Conservation (phyloP, 176 grass and related monocot genomes). For the Lolium rigidum region DNA sequence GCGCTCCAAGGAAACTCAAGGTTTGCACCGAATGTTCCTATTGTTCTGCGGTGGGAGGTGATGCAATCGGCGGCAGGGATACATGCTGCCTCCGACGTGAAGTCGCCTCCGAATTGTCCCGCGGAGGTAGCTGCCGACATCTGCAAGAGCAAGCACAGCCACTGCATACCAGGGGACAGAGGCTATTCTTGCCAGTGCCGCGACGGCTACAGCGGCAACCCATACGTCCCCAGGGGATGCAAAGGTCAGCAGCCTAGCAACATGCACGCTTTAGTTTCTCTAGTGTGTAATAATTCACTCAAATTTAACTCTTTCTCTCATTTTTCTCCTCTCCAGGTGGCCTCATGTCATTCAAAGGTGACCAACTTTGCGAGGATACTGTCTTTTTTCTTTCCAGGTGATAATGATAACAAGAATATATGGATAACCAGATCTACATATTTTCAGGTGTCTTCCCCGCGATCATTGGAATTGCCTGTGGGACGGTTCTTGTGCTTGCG, state of each 20-base stretch:
- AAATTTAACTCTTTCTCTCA: too few relatives aligned
- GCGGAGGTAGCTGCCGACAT: background rate
- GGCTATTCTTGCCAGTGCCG: background rate
- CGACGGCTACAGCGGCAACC: background rate
- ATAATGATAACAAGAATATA: too few relatives aligned
- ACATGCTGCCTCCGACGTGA: background rate
- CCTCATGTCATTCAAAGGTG: too few relatives aligned
- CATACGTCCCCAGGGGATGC: background rate
- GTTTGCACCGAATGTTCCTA: background rate
- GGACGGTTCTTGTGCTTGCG: too few relatives aligned
- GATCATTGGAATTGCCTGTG: too few relatives aligned
- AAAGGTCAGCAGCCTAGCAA: background rate
- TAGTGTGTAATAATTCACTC: too few relatives aligned
- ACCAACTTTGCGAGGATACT: too few relatives aligned
- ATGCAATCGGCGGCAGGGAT: background rate
- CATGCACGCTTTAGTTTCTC: too few relatives aligned
- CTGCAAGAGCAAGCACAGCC: background rate
- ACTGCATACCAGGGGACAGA: background rate
- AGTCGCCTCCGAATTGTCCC: background rate
- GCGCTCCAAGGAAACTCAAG: background rate
- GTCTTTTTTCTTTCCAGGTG: too few relatives aligned
- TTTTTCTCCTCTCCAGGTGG: too few relatives aligned
- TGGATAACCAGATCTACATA: too few relatives aligned
- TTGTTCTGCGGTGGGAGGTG: background rate
- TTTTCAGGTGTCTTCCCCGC: too few relatives aligned